Evolutionary conservation across 129 eudicot species (phyloP).

Genomic region (Escallonia herrerae): DNA sequence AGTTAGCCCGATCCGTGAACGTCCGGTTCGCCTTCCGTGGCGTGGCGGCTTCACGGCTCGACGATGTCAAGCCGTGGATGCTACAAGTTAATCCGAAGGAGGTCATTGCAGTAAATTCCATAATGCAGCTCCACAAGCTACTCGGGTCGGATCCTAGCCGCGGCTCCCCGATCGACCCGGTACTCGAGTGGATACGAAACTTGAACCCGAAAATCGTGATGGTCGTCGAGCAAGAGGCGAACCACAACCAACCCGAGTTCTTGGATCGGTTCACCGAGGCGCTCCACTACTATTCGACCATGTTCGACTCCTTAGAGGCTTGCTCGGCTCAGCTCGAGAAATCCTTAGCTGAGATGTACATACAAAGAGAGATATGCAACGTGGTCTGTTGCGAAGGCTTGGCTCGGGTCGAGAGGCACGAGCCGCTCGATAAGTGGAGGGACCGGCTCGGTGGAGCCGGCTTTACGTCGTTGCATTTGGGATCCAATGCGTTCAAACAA

Average conservation of each 20-base stretch:
- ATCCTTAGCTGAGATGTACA: constrained; percentile 48
- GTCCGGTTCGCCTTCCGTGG: constrained; percentile 66
- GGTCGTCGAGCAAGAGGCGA: constrained; percentile 77
- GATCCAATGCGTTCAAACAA: constrained; percentile 76
- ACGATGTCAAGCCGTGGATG: constrained; percentile 67
- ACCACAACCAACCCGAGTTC: constrained; percentile 61
- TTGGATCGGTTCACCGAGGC: constrained; percentile 64
- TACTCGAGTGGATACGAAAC: constrained; percentile 40
- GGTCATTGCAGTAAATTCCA: constrained; percentile 64
- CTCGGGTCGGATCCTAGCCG: constrained; percentile 26
- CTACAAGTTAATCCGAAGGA: constrained; percentile 51
- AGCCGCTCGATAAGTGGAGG: constrained; percentile 60
- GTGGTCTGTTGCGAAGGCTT: constrained; percentile 71
- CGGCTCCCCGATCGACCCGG: constrained; percentile 34
- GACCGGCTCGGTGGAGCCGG: constrained; percentile 48
- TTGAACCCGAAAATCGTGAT: constrained; percentile 62
- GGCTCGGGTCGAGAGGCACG: constrained; percentile 75
- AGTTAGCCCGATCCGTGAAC: constrained; percentile 58
- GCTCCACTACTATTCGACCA: constrained; percentile 64
- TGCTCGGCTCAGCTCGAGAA: constrained; percentile 38
- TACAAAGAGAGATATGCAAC: constrained; percentile 66
- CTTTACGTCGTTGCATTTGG: constrained; percentile 52
- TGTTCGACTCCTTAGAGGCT: constrained; percentile 76
- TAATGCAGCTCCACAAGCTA: constrained; percentile 58
- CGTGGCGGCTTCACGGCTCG: constrained; percentile 42